Percentiles rank a stretch among this genome's conserved stretches.
Conservation (phyloP, 1,139 yeast species). For the Wickerhamomyces sp. region DNA sequence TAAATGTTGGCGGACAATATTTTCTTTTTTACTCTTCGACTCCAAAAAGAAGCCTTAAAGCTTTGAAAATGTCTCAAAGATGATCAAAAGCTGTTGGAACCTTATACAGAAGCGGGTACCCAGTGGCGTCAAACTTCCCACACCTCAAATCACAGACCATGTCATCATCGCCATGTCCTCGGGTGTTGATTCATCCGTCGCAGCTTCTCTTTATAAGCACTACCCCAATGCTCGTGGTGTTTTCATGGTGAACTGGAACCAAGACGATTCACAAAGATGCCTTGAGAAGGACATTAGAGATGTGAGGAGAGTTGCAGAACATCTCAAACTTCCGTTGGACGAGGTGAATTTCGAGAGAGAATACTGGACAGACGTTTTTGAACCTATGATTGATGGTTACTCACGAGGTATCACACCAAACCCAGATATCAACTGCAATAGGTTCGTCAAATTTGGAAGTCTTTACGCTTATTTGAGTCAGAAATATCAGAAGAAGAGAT, state of each 20-base stretch:
- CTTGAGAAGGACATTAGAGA: constrained; percentile 88
- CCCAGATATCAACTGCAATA: constrained; percentile 89
- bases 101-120: constrained; percentile 7
- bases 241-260: constrained; percentile 92
- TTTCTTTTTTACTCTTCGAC: no score
- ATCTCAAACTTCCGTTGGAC: constrained; percentile 62
- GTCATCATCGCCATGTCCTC: constrained; percentile 90
- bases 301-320: constrained; percentile 59
- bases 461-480: constrained; percentile 49
- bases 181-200: constrained; percentile 93
- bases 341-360: constrained; percentile 83
- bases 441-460: constrained; percentile 79
- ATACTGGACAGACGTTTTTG: constrained; percentile 89
- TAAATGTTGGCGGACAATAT: no score
- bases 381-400: constrained; percentile 81
- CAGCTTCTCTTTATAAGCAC: constrained; percentile 65
- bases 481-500: constrained; percentile 31
- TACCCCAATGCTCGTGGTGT: constrained; percentile 60
- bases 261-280: constrained; percentile 43
- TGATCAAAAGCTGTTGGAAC: not conserved
- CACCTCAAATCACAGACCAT: constrained; percentile 49
- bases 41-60: no score
- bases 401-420: constrained; percentile 80
- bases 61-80: no score
- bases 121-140: constrained; percentile 29